Conservation (phyloP, 768 basidiomycete species). For the Pholiota conissans region DNA sequence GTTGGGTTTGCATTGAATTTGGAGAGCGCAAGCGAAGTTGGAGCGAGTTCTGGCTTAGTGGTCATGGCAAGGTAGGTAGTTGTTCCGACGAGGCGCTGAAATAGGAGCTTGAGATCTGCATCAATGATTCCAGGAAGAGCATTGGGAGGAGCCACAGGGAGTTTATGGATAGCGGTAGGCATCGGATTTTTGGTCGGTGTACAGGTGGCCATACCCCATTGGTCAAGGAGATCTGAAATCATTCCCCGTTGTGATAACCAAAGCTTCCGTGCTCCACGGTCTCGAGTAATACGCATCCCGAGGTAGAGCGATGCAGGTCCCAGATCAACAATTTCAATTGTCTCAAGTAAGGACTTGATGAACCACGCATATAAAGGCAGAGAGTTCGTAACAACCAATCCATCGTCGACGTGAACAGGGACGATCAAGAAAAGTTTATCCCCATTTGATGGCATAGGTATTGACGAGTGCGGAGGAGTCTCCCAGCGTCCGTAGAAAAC, state of each 20-base stretch:
- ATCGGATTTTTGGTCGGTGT: conserved; percentile 5
- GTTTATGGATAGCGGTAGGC: not conserved
- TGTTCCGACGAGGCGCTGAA: conserved; percentile 22
- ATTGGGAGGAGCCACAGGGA: conserved; percentile 7
- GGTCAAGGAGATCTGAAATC: conserved; percentile 11
- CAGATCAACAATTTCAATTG: conserved; percentile 13
- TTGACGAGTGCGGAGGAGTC: conserved; percentile 4
- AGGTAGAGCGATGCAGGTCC: conserved; percentile 10
- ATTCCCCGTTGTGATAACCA: conserved; percentile 10
- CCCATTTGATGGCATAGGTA: conserved; percentile 2
- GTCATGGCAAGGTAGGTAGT: conserved; percentile 29
- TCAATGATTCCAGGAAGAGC: conserved; percentile 15
- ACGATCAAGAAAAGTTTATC: not conserved
- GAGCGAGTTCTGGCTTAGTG: conserved; percentile 36
- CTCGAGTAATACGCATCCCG: conserved; percentile 9
- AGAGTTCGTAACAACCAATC: conserved; percentile 10
- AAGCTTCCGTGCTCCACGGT: not conserved
- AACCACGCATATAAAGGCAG: conserved; percentile 4
- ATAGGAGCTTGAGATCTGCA: conserved; percentile 13
- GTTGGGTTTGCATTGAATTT: conserved; percentile 31
- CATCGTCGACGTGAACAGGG: conserved; percentile 12
- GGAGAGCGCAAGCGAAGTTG: conserved; percentile 26
- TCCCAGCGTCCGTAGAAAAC: conserved; percentile 10
- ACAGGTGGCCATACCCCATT: conserved; percentile 12
- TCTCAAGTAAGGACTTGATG: not conserved